These are phyloP conservation scores for Diutina neorugosa DNA, from an alignment of 1,139 yeast genomes.

Conservation along the genomic window DNA sequence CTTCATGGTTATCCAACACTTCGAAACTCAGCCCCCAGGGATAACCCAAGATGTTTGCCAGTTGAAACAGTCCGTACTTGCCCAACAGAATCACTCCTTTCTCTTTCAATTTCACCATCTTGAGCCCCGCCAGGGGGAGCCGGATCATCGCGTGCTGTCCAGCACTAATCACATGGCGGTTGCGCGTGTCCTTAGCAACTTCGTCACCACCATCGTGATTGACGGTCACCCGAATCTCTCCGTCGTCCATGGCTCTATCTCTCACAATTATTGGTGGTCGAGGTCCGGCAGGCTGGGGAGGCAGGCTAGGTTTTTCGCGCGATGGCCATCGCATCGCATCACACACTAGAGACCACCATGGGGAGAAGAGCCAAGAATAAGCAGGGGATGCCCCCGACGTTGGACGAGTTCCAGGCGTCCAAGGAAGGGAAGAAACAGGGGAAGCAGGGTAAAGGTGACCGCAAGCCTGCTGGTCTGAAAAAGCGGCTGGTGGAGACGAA, in stretches of 20 bases:
- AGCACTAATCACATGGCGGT: slow-evolving; percentile 20
- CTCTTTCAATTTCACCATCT: slow-evolving; percentile 51
- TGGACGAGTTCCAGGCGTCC: slow-evolving; percentile 51
- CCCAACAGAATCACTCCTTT: slow-evolving; percentile 63
- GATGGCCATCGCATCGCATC: slow-evolving; percentile 10
- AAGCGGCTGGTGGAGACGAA: background rate
- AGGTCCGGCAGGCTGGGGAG: background rate
- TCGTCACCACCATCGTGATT: background rate
- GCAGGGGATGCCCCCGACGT: slow-evolving; percentile 81
- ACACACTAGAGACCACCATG: slow-evolving; percentile 33
- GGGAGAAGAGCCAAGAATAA: slow-evolving; percentile 88
- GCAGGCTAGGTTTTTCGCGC: background rate
- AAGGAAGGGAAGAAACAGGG: slow-evolving; percentile 3
- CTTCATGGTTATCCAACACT: slow-evolving; percentile 46
- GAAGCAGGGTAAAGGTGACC: slow-evolving; percentile 13
- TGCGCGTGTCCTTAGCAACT: background rate
- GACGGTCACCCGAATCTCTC: background rate
- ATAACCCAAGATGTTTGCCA: slow-evolving; percentile 63
- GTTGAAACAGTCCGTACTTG: slow-evolving; percentile 79
- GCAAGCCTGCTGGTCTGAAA: slow-evolving; percentile 6
- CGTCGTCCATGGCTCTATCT: background rate
- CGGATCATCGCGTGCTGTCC: slow-evolving; percentile 54
- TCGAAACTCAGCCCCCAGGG: slow-evolving; percentile 89
- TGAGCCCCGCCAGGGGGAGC: slow-evolving; percentile 72
- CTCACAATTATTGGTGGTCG: background rate